Evolutionary conservation across 2,329 filamentous ascomycete species (phyloP).

Genomic region (Diaporthe aspalathi): DNA sequence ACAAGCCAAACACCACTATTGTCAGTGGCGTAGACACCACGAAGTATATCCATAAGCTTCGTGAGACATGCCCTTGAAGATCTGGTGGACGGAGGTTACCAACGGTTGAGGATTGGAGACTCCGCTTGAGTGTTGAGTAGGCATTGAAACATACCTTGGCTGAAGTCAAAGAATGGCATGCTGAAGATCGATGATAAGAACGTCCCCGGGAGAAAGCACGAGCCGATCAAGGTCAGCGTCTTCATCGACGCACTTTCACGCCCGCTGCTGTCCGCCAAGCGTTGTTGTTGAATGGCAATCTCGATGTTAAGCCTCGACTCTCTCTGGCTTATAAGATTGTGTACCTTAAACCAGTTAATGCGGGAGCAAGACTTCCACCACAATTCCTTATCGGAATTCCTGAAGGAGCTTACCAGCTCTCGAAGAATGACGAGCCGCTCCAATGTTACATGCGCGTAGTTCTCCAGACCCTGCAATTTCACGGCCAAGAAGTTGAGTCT

Average conservation of each 20-base stretch:
- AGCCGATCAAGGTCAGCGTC: neutral
- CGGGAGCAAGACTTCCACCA: neutral
- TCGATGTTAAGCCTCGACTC: constrained; percentile 50
- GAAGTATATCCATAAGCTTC: constrained; percentile 28
- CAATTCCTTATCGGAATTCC: neutral
- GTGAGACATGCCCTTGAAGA: constrained; percentile 13
- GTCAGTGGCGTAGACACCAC: neutral
- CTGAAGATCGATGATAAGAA: constrained; percentile 19
- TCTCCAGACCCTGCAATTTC: constrained; percentile 51
- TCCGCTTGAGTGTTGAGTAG: too few species aligned
- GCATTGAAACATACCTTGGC: neutral
- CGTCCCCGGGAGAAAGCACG: neutral
- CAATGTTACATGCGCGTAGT: constrained; percentile 50
- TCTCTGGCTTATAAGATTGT: constrained; percentile 50
- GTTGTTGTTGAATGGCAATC: constrained; percentile 43
- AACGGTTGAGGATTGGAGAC: neutral
- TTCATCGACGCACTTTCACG: constrained; percentile 46
- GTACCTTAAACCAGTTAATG: constrained; percentile 42
- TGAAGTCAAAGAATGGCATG: constrained; percentile 29
- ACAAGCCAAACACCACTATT: neutral
- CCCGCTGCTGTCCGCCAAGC: constrained; percentile 41
- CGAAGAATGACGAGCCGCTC: constrained; percentile 49
- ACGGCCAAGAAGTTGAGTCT: constrained; percentile 48
- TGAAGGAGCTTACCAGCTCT: constrained; percentile 45
- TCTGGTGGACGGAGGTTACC: neutral